These are phyloP conservation scores for Coniophora puteana DNA, from an alignment of 1,284 basidiomycete genomes.

Conservation along the genomic window DNA sequence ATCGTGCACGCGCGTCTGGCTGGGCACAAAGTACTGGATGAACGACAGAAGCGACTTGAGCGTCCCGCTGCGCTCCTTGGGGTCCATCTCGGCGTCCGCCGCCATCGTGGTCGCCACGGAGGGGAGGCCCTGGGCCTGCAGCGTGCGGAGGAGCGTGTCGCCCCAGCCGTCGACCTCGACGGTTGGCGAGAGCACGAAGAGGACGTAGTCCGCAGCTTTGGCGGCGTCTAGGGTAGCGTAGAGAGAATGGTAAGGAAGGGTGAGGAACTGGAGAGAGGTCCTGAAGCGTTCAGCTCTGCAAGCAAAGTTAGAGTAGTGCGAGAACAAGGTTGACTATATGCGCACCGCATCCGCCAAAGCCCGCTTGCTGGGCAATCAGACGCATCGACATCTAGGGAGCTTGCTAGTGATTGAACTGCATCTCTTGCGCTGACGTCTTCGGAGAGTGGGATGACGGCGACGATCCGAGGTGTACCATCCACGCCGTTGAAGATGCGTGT, in stretches of 20 bases:
- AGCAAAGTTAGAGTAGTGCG: slow-evolving; percentile 3
- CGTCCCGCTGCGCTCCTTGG: slow-evolving; percentile 63
- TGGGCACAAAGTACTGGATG: slow-evolving; percentile 92
- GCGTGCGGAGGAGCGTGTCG: slow-evolving; percentile 84
- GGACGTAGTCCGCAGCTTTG: slow-evolving; percentile 88
- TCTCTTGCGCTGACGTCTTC: slow-evolving; percentile 56
- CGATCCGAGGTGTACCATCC: slow-evolving; percentile 77
- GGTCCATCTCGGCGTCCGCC: slow-evolving; percentile 42
- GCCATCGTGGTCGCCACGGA: slow-evolving; percentile 66
- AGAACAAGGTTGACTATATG: slow-evolving; percentile 9
- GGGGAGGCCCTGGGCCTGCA: slow-evolving; percentile 80
- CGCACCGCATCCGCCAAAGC: slow-evolving; percentile 66
- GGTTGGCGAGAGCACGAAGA: slow-evolving; percentile 79
- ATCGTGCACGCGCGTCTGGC: slow-evolving; percentile 67
- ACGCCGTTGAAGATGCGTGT: slow-evolving; percentile 73
- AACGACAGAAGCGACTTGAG: slow-evolving; percentile 89
- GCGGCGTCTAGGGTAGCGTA: slow-evolving; percentile 85
- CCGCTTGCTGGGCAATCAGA: slow-evolving; percentile 51
- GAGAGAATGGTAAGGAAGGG: slow-evolving; percentile 65
- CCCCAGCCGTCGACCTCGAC: slow-evolving; percentile 86
- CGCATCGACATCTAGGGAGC: slow-evolving; percentile 56
- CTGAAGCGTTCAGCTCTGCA: slow-evolving; percentile 81
- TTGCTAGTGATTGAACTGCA: slow-evolving; percentile 59
- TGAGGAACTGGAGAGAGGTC: slow-evolving; percentile 84
- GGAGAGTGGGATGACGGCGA: slow-evolving; percentile 76